Percentiles rank a stretch among this genome's conserved stretches.
Evolutionary conservation across 208 protist species (phyloP).

Genomic region (Porcisia deanei): DNA sequence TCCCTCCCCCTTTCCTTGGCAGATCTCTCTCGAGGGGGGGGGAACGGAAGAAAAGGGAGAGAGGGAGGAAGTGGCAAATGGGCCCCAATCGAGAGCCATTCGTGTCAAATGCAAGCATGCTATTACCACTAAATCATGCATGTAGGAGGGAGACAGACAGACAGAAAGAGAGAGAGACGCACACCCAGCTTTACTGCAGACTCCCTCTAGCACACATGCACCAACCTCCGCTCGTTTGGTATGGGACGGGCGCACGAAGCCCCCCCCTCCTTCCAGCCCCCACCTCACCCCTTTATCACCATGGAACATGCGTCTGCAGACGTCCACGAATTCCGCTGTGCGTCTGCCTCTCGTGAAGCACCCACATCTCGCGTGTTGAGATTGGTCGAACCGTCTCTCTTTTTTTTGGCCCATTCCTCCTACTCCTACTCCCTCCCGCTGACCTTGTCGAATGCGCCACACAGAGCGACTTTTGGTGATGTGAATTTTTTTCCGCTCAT

Average conservation of each 20-base stretch:
- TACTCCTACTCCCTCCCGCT: background rate
- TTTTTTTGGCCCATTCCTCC: background rate
- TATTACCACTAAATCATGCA: background rate
- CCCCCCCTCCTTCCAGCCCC: background rate
- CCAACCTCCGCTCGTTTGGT: background rate
- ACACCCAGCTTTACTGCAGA: too few relatives aligned
- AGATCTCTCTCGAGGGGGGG: too few relatives aligned
- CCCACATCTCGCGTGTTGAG: background rate
- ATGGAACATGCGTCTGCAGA: background rate
- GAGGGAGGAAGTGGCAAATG: background rate
- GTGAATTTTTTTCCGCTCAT: background rate
- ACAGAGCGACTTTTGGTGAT: background rate
- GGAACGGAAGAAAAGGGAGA: background rate
- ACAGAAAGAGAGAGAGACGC: background rate
- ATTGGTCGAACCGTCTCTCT: background rate
- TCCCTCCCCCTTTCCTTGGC: too few relatives aligned
- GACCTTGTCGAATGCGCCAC: background rate
- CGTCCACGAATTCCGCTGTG: background rate
- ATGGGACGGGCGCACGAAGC: background rate
- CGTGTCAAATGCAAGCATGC: background rate
- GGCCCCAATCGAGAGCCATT: background rate
- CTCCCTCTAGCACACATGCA: background rate
- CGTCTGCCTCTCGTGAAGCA: slow-evolving; percentile 3
- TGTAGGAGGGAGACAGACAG: background rate
- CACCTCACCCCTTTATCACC: background rate